Base-by-base conservation (phyloP, 176 grass and related monocot genomes). In the Carex myosuroides region DNA sequence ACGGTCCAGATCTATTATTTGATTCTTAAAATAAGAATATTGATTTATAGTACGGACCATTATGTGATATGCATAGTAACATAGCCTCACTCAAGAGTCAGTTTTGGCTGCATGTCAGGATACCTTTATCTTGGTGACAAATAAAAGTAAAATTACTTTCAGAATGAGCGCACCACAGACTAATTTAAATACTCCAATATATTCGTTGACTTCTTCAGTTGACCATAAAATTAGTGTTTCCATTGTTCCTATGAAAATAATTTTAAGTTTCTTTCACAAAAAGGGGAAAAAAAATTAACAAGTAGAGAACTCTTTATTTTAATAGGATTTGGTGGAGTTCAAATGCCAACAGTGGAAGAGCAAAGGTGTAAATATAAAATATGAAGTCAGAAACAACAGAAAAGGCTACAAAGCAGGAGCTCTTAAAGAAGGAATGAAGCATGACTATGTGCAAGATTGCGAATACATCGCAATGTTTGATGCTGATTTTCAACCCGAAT, bases 381-480 rank as follows among this genome's bases (percentile, higher is more conserved):
- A 99, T 35, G 93, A 95, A 84, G 91, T 93, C 3, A 89, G 96
- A 12, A 59, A 63, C 12, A 99, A 99, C 82, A 80, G 96, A 8
- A 95, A 92, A 59, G 96, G 96, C 2, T 99, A 99, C 87, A 99
- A 99, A 68, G 96, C 96, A 0, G 96, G 96, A 0, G 96, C 96
- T 4, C 87, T 99, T 26, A 99, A 90, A 86, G 93, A 95, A 84
- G 96, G 96, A 3, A 30, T 99, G 85, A 90, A 85, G 63, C 90
- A 95, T 18, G 83, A 74, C 17, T 99, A 99, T 4, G 96, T 95
- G 41, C 48, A 83, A 16, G 83, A 90, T 1, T 99, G 96, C 48
- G 76, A 95, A 55, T 99, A 88, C 80, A 90, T 95, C 8, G 96
- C 96, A 70, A 94, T 99, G 91, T 99, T 98, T 7, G 96, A 99